Base-by-base conservation (phyloP, 192 early-diverging fungal genomes). In the Rhizophagus prolifer region DNA sequence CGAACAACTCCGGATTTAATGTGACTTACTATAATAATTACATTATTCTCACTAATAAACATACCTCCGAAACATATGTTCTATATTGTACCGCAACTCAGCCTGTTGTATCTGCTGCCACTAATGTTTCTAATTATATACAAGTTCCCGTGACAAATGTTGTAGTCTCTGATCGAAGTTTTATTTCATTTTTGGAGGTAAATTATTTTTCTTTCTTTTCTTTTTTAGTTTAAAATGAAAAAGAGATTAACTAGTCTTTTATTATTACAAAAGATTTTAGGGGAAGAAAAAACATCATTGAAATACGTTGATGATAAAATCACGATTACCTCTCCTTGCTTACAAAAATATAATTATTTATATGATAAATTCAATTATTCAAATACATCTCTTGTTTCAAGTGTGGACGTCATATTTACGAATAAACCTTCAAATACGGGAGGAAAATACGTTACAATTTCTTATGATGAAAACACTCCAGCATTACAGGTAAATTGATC, bases 181-280 rank as follows among this genome's bases (percentile, higher is more conserved):
- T 58, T 59, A 12, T 74, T 74, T 28, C 58, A 34, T 74, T 61
- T 74, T 61, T 74, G 8, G 59, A 74, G 72, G 72, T 74, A 60
- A 38, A 25, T 34, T 16, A 54, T 13, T 46, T 38, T 64, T 14
- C 28, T 19, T 65, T n/a, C n/a, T 25, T 60, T 60, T n/a, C 14
- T 23, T 60, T 60, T 60, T 38, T 9, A 0, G 36, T 38, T 8
- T 38, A 12, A 26, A 28, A 14, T 34, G 4, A 66, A 16, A 34
- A 66, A 31, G 19, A 34, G 21, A 66, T 34, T 2, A 34, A 66
- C 7, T 13, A 21, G 26, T 7, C 4, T 47, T 67, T 38, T 13
- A 34, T 23, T 68, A 23, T n/a, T 46, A 69, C 19, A 69, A 44
- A 31, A 71, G 70, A 58, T 58, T 30, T 9, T 71, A 54, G 70